phyloP scores from a whole-genome alignment of 2,329 filamentous ascomycete species.

The Paramyrothecium roridum region DNA sequence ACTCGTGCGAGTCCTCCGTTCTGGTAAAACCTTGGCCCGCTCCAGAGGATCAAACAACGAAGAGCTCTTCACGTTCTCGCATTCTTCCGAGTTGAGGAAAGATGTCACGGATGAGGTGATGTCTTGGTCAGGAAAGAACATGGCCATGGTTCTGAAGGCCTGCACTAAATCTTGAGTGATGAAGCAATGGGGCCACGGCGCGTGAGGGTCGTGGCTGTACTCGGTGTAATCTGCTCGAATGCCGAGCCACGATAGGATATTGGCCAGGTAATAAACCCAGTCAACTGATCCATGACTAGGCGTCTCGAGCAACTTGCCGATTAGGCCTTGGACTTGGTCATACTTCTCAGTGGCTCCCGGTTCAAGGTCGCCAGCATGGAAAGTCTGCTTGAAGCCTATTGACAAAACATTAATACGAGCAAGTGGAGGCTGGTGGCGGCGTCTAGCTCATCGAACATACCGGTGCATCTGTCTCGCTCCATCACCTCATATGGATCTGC shows the following conservation, averaged over 20 bases:
- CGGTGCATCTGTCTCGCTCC: constrained; percentile 18
- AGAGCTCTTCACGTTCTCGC: constrained; percentile 9
- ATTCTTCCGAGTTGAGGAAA: constrained; percentile 12
- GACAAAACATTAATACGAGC: neutral
- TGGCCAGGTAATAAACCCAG: constrained; percentile 18
- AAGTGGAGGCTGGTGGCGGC: too few relatives aligned
- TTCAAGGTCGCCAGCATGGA: constrained; percentile 22
- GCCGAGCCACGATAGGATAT: constrained; percentile 17
- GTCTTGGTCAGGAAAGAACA: constrained; percentile 19
- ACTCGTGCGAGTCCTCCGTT: constrained; percentile 17
- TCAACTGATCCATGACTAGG: constrained; percentile 9
- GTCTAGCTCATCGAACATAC: constrained; percentile 7
- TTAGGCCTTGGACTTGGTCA: constrained; percentile 10
- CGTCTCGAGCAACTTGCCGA: constrained; percentile 11
- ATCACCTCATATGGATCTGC: constrained; percentile 15
- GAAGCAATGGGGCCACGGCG: constrained; percentile 20
- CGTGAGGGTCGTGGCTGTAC: constrained; percentile 9
- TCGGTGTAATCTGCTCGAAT: constrained; percentile 13
- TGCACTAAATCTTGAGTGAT: constrained; percentile 18
- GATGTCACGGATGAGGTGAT: constrained; percentile 7
- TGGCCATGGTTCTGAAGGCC: constrained; percentile 18
- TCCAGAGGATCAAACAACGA: constrained; percentile 15
- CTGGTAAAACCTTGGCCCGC: constrained; percentile 13
- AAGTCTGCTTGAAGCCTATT: constrained; percentile 19
- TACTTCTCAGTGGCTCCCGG: constrained; percentile 16